Conservation (phyloP, 768 basidiomycete species). For the Pleurotus eryngii region DNA sequence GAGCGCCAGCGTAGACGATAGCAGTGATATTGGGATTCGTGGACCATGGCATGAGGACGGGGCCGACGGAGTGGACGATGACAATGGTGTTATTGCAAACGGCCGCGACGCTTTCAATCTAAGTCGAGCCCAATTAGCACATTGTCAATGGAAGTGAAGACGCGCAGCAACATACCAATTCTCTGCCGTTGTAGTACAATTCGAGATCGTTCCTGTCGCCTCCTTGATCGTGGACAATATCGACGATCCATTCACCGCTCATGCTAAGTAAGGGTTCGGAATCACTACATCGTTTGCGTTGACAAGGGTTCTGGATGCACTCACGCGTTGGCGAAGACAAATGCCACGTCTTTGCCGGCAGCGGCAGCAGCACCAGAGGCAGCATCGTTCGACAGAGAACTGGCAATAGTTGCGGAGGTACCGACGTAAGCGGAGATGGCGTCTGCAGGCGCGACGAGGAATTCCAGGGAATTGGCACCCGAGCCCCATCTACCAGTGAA, state of each 20-base stretch:
- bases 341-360: conserved; percentile 52
- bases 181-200: neutral
- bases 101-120: conserved; percentile 1
- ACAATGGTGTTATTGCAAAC: conserved; percentile 62
- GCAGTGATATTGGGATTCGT: conserved; percentile 72
- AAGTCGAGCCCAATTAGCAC: neutral
- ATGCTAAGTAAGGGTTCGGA: neutral
- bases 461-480: neutral
- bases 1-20: conserved; percentile 63
- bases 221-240: neutral
- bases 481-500: conserved; percentile 1
- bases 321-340: conserved; percentile 73
- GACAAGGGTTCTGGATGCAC: neutral
- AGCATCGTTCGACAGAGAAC: conserved; percentile 63
- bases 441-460: conserved; percentile 56
- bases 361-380: conserved; percentile 45
- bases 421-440: conserved; percentile 75
- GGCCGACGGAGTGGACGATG: conserved; percentile 61
- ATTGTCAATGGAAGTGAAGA: conserved; percentile 29
- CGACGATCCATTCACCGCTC: conserved; percentile 5
- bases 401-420: conserved; percentile 63
- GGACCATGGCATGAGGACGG: conserved; percentile 61
- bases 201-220: neutral
- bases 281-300: neutral
- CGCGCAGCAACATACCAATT: neutral